Evolutionary conservation across 208 protist species (phyloP).

Genomic region (Porcisia hertigi): DNA sequence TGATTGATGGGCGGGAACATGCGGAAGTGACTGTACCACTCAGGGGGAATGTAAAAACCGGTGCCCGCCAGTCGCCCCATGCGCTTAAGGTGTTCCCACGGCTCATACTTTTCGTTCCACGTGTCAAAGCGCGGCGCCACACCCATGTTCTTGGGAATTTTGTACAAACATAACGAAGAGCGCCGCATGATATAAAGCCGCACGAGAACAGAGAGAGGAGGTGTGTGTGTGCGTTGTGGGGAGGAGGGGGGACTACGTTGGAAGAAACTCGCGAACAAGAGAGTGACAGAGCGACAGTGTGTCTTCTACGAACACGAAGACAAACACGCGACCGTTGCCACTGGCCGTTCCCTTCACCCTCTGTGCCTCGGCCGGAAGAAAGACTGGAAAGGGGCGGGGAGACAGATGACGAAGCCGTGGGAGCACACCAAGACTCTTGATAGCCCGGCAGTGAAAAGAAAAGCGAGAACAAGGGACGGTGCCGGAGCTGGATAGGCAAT

Average conservation of each 20-base stretch:
- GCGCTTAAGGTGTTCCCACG: slow-evolving; percentile 89
- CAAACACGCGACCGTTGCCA: not conserved
- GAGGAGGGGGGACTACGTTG: no score
- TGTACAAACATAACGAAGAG: slow-evolving; percentile 40
- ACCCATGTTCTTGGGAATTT: slow-evolving; percentile 88
- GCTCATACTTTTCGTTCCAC: slow-evolving; percentile 92
- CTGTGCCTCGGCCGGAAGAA: not conserved
- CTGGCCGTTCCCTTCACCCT: not conserved
- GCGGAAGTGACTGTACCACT: slow-evolving; percentile 93
- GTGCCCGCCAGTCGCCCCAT: slow-evolving; percentile 88
- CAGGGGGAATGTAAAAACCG: slow-evolving; percentile 92
- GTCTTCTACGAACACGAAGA: not conserved
- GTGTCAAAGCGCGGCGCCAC: slow-evolving; percentile 87
- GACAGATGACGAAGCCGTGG: not conserved
- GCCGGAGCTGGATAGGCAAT: not conserved
- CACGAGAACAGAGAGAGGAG: not conserved
- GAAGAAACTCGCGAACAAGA: not conserved
- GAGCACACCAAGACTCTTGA: not conserved
- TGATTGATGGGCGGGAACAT: slow-evolving; percentile 92
- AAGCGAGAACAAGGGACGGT: not conserved
- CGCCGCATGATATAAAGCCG: slow-evolving; percentile 36
- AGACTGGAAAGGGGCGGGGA: not conserved
- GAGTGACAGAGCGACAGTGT: not conserved
- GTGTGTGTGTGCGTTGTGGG: no score
- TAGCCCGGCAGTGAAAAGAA: not conserved